phyloP scores from a whole-genome alignment of 164 flowering plant genomes.

The Berberis thunbergii region DNA sequence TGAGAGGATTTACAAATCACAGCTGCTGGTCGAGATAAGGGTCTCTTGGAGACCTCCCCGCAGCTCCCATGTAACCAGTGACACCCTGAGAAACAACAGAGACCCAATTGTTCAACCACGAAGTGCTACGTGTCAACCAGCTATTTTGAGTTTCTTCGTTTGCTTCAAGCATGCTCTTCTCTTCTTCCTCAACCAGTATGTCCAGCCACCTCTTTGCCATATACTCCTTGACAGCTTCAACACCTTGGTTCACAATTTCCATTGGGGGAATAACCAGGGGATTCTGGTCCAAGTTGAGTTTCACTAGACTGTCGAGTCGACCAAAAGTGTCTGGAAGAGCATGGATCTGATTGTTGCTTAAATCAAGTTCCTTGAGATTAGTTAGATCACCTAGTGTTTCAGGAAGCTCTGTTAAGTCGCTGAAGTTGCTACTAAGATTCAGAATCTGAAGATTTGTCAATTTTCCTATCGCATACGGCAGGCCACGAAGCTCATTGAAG shows the following conservation, averaged over 20 bases:
- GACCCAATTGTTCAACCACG: slow-evolving; percentile 43
- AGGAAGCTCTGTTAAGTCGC: slow-evolving; percentile 75
- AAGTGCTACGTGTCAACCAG: slow-evolving; percentile 25
- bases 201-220: slow-evolving; percentile 84
- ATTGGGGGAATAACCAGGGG: slow-evolving; percentile 72
- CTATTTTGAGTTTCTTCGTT: slow-evolving; percentile 32
- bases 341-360: slow-evolving; percentile 85
- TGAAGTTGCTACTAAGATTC: slow-evolving; percentile 78
- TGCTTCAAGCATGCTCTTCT: slow-evolving; percentile 15
- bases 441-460: slow-evolving; percentile 63
- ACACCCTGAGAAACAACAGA: slow-evolving; percentile 37
- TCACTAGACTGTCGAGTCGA: slow-evolving; percentile 53
- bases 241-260: slow-evolving; percentile 61
- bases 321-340: slow-evolving; percentile 82
- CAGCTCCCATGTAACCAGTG: slow-evolving; percentile 30
- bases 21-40: slow-evolving; percentile 68
- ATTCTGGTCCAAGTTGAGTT: slow-evolving; percentile 81
- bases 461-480: slow-evolving; percentile 65
- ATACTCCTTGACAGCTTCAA: slow-evolving; percentile 64
- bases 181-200: slow-evolving; percentile 63
- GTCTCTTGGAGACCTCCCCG: slow-evolving; percentile 34
- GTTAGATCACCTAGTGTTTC: slow-evolving; percentile 67
- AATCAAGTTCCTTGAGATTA: slow-evolving; percentile 79
- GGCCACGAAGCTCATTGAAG: slow-evolving; percentile 87
- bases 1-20: slow-evolving; percentile 13